These are phyloP conservation scores for Fusarium metavorans DNA, from an alignment of 2,329 filamentous ascomycete species.

Conservation along the genomic window DNA sequence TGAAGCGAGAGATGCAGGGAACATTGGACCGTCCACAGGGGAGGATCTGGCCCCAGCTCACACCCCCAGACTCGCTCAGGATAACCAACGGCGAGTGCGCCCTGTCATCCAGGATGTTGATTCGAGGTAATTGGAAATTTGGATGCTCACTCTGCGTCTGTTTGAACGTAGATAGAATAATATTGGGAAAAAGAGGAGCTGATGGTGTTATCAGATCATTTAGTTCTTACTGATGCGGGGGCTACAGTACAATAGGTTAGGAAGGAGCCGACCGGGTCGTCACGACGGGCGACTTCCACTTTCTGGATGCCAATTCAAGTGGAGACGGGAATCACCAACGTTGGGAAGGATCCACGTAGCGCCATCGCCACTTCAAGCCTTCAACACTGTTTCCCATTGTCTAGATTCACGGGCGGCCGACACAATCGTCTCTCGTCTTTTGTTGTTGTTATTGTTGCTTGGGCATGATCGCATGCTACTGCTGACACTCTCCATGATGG, in stretches of 20 bases:
- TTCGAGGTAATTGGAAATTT: slow-evolving; percentile 21
- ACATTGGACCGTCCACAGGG: slow-evolving; percentile 10
- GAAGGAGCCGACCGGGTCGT: slow-evolving; percentile 18
- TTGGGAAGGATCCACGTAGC: slow-evolving; percentile 14
- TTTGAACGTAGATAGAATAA: slow-evolving; percentile 5
- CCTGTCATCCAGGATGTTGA: slow-evolving; percentile 19
- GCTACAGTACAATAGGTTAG: not conserved
- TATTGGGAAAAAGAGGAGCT: not conserved
- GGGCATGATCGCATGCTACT: not conserved
- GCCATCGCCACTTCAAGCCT: not conserved
- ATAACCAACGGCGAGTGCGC: slow-evolving; percentile 24
- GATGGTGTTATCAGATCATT: slow-evolving; percentile 28
- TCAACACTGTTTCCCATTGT: not conserved
- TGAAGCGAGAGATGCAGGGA: slow-evolving; percentile 12
- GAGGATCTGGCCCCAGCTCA: slow-evolving; percentile 31
- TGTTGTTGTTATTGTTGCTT: not conserved
- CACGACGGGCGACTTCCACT: not conserved
- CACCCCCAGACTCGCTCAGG: slow-evolving; percentile 13
- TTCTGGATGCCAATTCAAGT: slow-evolving; percentile 4
- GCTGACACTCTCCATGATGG: slow-evolving; percentile 26
- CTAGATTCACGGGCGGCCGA: not conserved
- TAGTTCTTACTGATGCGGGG: slow-evolving; percentile 13
- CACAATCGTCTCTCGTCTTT: not conserved
- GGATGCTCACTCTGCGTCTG: slow-evolving; percentile 1
- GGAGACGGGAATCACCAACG: not conserved